Base-by-base conservation (phyloP, 2,329 filamentous ascomycete species). In the Aspergillus costaricaensis region DNA sequence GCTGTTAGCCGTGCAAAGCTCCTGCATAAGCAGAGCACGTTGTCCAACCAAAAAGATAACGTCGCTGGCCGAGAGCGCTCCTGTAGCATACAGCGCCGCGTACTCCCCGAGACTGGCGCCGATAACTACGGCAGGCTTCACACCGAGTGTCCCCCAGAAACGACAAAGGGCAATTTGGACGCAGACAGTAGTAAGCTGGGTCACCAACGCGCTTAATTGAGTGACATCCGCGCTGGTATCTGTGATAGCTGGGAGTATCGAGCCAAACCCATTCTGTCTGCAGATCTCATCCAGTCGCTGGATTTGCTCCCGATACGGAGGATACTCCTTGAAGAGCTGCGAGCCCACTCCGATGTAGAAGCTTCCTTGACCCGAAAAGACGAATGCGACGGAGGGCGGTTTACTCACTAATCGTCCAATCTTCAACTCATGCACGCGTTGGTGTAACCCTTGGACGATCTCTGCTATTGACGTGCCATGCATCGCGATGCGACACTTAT, bases 41-140 rank as follows among this genome's bases (percentile, higher is more conserved):
- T 79, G 73, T 36, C 90, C 90, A 23, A 93, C 89, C 2, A 93
- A 81, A 65, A 87, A 88, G 58, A 94, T 65, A 0, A 70, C 65
- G 57, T 78, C 76, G n/a, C 48, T 67, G 1, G 63, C 70, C 15
- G 74, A 73, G 3, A 78, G 58, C 2, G 77, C 72, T 3, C 73
- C 76, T 2, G 75, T 69, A 9, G 64, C 67, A 55, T 69, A 61
- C 0, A 77, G 58, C 14, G 76, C 76, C 4, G 73, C 71, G 62
- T 77, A 77, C 62, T 78, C 76, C 2, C 76, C 76, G 2, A 78
- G 67, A 50, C 76, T 77, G 58, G 77, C 75, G 0, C 76, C 80
- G 5, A 92, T 80, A 67, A 86, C 80, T 6, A 25, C 23, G 23
- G 23, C 10, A 90, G 90, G 60, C 52, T 58, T 0, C 75, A 78